Percentiles rank a stretch among this genome's conserved stretches.
Evolutionary conservation across 371 early-diverging fungal genomes (phyloP).

Genomic region (Haplosporangium sp.): DNA sequence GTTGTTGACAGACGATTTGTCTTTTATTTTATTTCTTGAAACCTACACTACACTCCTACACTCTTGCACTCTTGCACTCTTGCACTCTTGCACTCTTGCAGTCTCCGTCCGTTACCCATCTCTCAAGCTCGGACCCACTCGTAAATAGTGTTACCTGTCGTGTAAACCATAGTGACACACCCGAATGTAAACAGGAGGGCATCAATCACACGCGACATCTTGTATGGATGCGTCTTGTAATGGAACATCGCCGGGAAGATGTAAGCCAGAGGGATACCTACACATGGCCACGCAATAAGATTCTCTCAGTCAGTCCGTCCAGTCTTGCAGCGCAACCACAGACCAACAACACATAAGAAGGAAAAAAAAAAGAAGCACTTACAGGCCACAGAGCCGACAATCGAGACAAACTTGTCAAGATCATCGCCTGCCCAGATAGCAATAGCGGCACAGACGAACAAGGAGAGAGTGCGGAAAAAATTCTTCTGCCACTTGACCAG

Average conservation of each 20-base stretch:
- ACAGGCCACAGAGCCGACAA: conserved; percentile 83
- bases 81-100: background rate
- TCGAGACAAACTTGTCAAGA: conserved; percentile 86
- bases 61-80: background rate
- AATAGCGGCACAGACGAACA: conserved; percentile 73
- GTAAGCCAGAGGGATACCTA: conserved; percentile 77
- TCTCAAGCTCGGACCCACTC: conserved; percentile 60
- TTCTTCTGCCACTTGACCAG: conserved; percentile 93
- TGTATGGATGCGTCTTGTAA: conserved; percentile 65
- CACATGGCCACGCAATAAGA: background rate
- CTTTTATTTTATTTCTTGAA: no score
- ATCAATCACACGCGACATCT: conserved; percentile 62
- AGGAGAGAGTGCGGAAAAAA: conserved; percentile 75
- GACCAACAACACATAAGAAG: background rate
- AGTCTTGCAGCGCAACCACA: no score
- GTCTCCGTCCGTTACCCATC: background rate
- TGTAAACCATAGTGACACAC: conserved; percentile 76
- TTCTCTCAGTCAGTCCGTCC: no score
- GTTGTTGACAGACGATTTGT: no score
- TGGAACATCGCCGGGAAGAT: conserved; percentile 90
- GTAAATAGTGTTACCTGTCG: conserved; percentile 77
- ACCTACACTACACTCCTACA: background rate
- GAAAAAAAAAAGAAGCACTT: conserved; percentile 20
- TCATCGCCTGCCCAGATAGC: conserved; percentile 80
- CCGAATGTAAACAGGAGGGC: conserved; percentile 77